Conservation (phyloP, 192 early-diverging fungal genomes). For the Powellomyces hirtus region DNA sequence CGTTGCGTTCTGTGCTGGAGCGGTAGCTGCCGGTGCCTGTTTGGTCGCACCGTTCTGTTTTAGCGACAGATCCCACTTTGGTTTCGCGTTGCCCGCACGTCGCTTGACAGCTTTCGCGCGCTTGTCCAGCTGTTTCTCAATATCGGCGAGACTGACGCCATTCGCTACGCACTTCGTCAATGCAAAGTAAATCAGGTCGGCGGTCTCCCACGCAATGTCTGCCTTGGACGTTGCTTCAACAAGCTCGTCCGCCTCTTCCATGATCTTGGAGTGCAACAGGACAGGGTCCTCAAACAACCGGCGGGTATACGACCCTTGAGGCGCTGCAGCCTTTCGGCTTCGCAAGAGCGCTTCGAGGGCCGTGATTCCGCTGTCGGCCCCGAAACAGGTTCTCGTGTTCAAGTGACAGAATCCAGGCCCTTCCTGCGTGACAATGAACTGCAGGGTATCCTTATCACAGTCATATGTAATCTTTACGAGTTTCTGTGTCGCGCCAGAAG, state of each 20-base stretch:
- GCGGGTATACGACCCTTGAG: slow-evolving; percentile 87
- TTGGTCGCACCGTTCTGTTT: background rate
- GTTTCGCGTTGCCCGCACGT: slow-evolving; percentile 92
- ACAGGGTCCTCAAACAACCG: slow-evolving; percentile 81
- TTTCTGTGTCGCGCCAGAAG: slow-evolving; percentile 92
- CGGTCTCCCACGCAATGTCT: slow-evolving; percentile 93
- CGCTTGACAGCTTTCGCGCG: slow-evolving; percentile 82
- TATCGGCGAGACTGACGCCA: slow-evolving; percentile 79
- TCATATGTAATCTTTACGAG: slow-evolving; percentile 77
- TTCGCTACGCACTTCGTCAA: slow-evolving; percentile 79
- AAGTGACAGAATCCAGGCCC: slow-evolving; percentile 93
- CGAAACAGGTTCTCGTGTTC: slow-evolving; percentile 91
- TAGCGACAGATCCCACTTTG: slow-evolving; percentile 36
- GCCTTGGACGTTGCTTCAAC: slow-evolving; percentile 71
- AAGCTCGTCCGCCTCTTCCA: slow-evolving; percentile 94
- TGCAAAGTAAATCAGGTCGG: slow-evolving; percentile 95
- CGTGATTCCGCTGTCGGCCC: slow-evolving; percentile 69
- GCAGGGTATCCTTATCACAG: slow-evolving; percentile 87
- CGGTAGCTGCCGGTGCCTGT: background rate
- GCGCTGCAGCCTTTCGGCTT: slow-evolving; percentile 68
- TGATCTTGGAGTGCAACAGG: slow-evolving; percentile 86
- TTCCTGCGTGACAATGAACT: slow-evolving; percentile 82
- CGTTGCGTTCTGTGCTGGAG: slow-evolving; percentile 19
- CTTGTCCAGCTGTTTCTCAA: slow-evolving; percentile 83
- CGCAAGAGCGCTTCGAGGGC: slow-evolving; percentile 69